These are phyloP conservation scores for Yamadazyma jaroonii DNA, from an alignment of 1,139 yeast genomes.

Conservation along the genomic window DNA sequence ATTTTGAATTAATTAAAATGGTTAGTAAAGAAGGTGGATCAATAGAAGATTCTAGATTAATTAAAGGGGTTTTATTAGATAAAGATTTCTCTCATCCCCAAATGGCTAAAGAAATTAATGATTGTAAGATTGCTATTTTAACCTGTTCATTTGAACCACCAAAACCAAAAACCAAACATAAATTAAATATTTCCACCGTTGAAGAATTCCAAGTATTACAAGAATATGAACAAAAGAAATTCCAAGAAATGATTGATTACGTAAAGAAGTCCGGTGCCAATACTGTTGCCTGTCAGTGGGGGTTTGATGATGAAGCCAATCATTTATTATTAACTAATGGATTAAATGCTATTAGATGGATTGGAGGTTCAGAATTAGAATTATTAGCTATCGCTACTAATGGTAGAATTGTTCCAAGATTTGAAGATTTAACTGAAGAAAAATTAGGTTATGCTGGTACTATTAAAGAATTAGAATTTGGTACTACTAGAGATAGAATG, in stretches of 20 bases:
- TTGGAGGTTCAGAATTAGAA: constrained; percentile 96
- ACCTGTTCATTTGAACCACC: constrained; percentile 99
- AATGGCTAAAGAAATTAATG: constrained; percentile 80
- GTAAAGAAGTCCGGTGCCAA: constrained; percentile 94
- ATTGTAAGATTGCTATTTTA: constrained; percentile 88
- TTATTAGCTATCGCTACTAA: constrained; percentile 95
- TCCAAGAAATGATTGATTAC: constrained; percentile 82
- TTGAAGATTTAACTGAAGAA: constrained; percentile 80
- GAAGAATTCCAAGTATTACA: constrained; percentile 92
- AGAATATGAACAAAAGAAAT: constrained; percentile 86
- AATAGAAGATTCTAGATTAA: constrained; percentile 76
- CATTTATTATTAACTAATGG: constrained; percentile 84
- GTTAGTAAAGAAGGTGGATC: constrained; percentile 97
- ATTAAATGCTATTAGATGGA: constrained; percentile 97
- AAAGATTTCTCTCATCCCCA: constrained; percentile 98
- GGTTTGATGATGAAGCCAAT: constrained; percentile 98
- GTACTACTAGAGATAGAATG: constrained; percentile 96
- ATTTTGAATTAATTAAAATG: constrained; percentile 91
- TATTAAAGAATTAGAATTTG: constrained; percentile 87
- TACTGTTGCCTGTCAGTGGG: constrained; percentile 98
- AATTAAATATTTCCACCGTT: constrained; percentile 85
- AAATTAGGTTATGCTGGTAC: constrained; percentile 88
- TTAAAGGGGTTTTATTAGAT: constrained; percentile 89
- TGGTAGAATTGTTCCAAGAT: constrained; percentile 95
- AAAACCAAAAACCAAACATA: constrained; percentile 97